Evolutionary conservation across 2,329 filamentous ascomycete genomes (phyloP).

Genomic region (Stagonosporopsis vannaccii): DNA sequence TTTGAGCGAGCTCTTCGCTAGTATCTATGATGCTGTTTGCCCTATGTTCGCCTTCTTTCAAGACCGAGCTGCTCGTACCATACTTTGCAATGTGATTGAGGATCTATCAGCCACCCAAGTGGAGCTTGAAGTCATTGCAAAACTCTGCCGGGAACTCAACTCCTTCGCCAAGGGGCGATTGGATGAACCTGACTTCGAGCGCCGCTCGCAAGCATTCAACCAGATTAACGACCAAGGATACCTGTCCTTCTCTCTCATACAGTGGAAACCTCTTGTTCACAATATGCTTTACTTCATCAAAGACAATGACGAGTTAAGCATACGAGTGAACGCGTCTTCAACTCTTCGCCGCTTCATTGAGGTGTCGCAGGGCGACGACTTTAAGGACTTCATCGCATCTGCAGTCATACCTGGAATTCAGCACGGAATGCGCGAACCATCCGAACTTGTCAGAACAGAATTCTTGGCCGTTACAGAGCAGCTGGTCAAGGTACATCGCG

Average conservation of each 20-base stretch:
- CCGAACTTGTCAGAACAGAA: slow-evolving; percentile 85
- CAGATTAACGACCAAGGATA: slow-evolving; percentile 71
- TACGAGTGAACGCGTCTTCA: slow-evolving; percentile 83
- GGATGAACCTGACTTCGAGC: slow-evolving; percentile 88
- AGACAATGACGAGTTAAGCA: slow-evolving; percentile 86
- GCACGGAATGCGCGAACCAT: slow-evolving; percentile 75
- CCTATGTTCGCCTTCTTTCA: slow-evolving; percentile 91
- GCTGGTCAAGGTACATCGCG: slow-evolving; percentile 73
- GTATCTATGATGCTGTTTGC: slow-evolving; percentile 76
- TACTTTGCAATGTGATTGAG: slow-evolving; percentile 75
- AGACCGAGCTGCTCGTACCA: slow-evolving; percentile 76
- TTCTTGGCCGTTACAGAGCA: slow-evolving; percentile 81
- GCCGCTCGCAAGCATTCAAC: slow-evolving; percentile 78
- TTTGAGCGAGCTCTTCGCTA: slow-evolving; percentile 65
- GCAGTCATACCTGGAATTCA: slow-evolving; percentile 79
- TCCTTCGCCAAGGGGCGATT: slow-evolving; percentile 75
- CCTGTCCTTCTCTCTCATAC: slow-evolving; percentile 66
- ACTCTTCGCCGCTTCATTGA: slow-evolving; percentile 80
- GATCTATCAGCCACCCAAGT: slow-evolving; percentile 72
- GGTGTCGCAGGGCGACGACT: slow-evolving; percentile 56
- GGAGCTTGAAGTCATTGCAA: slow-evolving; percentile 68
- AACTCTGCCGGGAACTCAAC: slow-evolving; percentile 80
- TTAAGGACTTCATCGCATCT: slow-evolving; percentile 66
- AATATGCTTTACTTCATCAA: slow-evolving; percentile 89
- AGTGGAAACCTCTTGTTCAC: slow-evolving; percentile 88